phyloP scores from a whole-genome alignment of 305 asterid genomes.

The Caryopteris hybrid region DNA sequence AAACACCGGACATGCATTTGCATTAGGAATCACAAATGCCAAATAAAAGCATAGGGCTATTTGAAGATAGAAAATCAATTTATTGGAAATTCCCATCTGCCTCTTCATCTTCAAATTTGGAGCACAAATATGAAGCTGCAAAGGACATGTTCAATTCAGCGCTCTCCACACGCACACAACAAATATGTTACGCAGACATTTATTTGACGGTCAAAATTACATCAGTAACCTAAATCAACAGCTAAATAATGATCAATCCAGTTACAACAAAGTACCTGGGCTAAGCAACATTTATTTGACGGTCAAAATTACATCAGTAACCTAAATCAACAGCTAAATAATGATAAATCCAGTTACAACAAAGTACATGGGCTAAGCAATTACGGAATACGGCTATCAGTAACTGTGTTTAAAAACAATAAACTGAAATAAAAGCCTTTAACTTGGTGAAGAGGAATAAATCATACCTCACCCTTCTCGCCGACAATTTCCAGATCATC shows the following conservation, averaged over 20 bases:
- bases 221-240: not conserved
- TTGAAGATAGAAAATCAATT: not conserved
- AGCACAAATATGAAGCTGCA: conserved; percentile 5
- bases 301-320: not conserved
- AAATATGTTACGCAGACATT: not conserved
- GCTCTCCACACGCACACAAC: not conserved
- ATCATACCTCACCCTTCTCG: conserved; percentile 87
- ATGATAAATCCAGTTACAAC: not conserved
- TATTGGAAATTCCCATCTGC: not conserved
- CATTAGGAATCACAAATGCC: conserved; percentile 15
- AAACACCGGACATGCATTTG: not conserved
- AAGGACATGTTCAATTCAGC: not conserved
- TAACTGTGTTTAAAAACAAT: not conserved
- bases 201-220: not conserved
- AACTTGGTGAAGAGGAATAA: not conserved
- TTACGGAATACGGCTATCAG: not conserved
- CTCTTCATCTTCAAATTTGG: conserved; percentile 9
- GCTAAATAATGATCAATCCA: not conserved
- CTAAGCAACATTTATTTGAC: not conserved
- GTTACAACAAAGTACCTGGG: not conserved
- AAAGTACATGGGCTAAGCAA: not conserved
- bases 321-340: not conserved
- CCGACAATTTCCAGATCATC: conserved; percentile 67
- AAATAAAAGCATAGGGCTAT: not conserved
- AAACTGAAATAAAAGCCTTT: not conserved